Conservation (phyloP, 306 rosid genomes). For the Quercus aquifolioides region DNA sequence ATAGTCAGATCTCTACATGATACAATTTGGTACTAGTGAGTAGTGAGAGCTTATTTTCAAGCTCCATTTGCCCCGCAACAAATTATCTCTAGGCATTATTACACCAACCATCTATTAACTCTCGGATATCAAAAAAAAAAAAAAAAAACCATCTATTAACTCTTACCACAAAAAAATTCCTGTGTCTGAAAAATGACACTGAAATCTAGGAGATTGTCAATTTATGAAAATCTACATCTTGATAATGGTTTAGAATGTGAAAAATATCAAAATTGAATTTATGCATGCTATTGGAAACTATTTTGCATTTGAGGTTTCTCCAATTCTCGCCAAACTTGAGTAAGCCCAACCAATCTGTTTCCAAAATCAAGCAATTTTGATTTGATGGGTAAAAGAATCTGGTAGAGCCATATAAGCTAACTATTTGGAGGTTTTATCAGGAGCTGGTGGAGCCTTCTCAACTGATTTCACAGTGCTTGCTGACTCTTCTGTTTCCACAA, state of each 20-base stretch:
- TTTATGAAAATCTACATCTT: background rate
- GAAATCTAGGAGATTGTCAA: background rate
- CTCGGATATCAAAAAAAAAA: no score
- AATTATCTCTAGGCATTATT: no score
- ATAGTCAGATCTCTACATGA: no score
- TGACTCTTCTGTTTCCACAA: conserved; percentile 53
- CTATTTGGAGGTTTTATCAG: conserved; percentile 33
- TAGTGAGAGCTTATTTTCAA: no score
- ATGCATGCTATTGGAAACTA: conserved; percentile 6
- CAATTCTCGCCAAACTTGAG: conserved; percentile 6
- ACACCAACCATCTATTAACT: no score
- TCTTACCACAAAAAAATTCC: background rate
- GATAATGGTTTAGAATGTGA: background rate
- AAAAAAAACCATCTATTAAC: background rate
- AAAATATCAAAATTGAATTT: conserved; percentile 9
- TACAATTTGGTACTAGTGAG: no score
- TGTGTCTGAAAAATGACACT: background rate
- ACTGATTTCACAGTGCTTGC: conserved; percentile 34
- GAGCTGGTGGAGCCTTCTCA: conserved; percentile 44
- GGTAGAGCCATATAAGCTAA: conserved; percentile 5
- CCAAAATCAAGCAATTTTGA: conserved; percentile 1
- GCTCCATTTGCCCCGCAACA: no score
- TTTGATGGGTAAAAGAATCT: conserved; percentile 6
- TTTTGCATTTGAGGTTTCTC: conserved; percentile 9
- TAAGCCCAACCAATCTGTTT: conserved; percentile 4